Evolutionary conservation across 108 stramenopile genomes (phyloP).

Genomic region (Fragilariopsis cylindrus): DNA sequence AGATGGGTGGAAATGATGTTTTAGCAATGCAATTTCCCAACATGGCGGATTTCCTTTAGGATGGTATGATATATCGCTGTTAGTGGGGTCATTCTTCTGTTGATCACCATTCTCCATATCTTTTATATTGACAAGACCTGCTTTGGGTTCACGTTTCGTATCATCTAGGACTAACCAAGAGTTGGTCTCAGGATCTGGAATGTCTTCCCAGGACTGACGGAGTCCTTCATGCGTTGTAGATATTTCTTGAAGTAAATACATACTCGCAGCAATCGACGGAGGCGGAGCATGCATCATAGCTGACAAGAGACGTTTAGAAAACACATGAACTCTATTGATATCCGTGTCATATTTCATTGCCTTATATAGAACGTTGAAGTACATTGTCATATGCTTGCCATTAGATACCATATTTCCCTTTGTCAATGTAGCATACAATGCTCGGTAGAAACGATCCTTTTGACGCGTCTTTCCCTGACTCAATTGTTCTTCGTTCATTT

Average conservation of each 20-base stretch:
- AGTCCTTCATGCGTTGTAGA: conserved; percentile 63
- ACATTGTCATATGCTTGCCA: conserved; percentile 87
- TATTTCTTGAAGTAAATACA: conserved; percentile 93
- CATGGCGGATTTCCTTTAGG: conserved; percentile 27
- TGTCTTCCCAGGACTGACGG: conserved; percentile 30
- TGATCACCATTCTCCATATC: background rate
- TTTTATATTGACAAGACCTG: conserved; percentile 39
- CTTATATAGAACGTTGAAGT: conserved; percentile 96
- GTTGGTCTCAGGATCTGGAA: conserved; percentile 21
- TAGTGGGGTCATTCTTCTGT: background rate
- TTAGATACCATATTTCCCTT: conserved; percentile 57
- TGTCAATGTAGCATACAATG: conserved; percentile 88
- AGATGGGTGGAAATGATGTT: conserved; percentile 94
- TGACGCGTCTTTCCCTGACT: conserved; percentile 1
- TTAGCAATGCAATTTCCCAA: conserved; percentile 86
- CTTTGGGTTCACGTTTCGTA: conserved; percentile 71
- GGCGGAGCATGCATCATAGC: conserved; percentile 68
- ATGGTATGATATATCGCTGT: conserved; percentile 1
- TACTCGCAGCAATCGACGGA: conserved; percentile 77
- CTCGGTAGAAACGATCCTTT: conserved; percentile 89
- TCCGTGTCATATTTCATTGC: conserved; percentile 88
- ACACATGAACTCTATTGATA: conserved; percentile 69
- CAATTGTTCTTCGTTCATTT: background rate
- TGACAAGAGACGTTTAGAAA: conserved; percentile 86
- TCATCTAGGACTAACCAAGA: conserved; percentile 47